Evolutionary conservation across 140 eudicot genomes (phyloP), one percentile per base, ranked within the genome.

Genomic region (Ambrosia hybrid): DNA sequence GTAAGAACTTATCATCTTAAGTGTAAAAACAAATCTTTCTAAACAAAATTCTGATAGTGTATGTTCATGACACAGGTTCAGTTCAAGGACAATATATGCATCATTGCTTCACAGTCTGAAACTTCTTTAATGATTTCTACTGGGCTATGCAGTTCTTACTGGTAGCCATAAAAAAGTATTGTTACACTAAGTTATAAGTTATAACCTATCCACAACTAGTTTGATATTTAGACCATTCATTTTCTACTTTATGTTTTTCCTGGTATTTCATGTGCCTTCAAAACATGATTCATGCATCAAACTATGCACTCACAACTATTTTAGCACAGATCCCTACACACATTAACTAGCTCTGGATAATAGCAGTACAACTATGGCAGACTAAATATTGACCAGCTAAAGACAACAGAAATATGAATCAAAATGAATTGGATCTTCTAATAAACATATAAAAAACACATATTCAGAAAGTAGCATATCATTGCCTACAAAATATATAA

Each of bases 391-490:
- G 30, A 71, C 34, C 9, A 57, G 30, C 41, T 71, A 43, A 26
- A 37, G 4, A 55, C 34, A 5, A 57, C 8, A 72, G 12, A 58
- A 21, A 45, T 59, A 74, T 39, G 71, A 16, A 65, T 64, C 65
- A 13, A 51, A 21, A 49, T 5, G n/a, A 65, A 39, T 17, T 74
- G 43, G 56, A 57, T 67, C 48, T 74, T 51, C 41, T 74, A 21
- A 36, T 9, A 15, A 74, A 38, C n/a, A 21, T 39, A 51, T 12
- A 13, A 33, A 37, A 61, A 16, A 41, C 48, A 39, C 33, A 3
- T 52, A 36, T 53, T 55, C 26, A 53, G 11, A 61, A 61, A 73
- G 71, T 73, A 38, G 13, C 53, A 61, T 60, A 60, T 33, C 30
- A 26, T 7, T 8, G 41, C 41, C 71, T 34, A 72, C n/a, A 30